Conservation (phyloP, 331 rosid genomes). For the Acacia pycnantha region DNA sequence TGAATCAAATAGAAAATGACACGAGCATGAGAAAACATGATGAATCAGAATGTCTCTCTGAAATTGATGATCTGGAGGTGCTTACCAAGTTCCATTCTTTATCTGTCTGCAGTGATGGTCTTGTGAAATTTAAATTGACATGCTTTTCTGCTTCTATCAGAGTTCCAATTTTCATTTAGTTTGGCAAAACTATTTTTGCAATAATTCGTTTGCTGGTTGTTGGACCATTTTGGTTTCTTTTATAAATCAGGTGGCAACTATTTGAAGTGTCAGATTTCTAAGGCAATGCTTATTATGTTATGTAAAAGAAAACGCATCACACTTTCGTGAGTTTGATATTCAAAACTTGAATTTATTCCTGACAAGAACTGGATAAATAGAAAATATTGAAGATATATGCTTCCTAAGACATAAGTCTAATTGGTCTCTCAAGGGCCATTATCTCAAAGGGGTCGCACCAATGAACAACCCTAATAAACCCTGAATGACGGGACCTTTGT, state of each 20-base stretch:
- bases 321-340: background rate
- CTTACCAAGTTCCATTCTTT: background rate
- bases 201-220: background rate
- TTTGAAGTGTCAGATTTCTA: background rate
- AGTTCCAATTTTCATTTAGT: background rate
- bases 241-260: background rate
- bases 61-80: conserved; percentile 84
- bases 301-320: background rate
- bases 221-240: background rate
- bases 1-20: conserved; percentile 24
- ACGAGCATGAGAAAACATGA: conserved; percentile 25
- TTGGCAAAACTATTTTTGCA: background rate
- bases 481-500: background rate
- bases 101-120: background rate
- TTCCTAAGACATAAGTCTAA: background rate
- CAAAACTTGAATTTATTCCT: background rate
- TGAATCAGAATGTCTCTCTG: conserved; percentile 70
- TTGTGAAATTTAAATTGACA: background rate
- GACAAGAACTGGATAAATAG: background rate
- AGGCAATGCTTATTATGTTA: background rate
- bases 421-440: background rate
- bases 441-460: background rate
- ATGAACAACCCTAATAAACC: background rate
- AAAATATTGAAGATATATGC: background rate
- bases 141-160: conserved; percentile 1